A percentile compares a stretch with the other conserved stretches of the same genome.
These are phyloP conservation scores for Phaseolus lunatus DNA, from an alignment of 306 rosid species.

Conservation along the genomic window DNA sequence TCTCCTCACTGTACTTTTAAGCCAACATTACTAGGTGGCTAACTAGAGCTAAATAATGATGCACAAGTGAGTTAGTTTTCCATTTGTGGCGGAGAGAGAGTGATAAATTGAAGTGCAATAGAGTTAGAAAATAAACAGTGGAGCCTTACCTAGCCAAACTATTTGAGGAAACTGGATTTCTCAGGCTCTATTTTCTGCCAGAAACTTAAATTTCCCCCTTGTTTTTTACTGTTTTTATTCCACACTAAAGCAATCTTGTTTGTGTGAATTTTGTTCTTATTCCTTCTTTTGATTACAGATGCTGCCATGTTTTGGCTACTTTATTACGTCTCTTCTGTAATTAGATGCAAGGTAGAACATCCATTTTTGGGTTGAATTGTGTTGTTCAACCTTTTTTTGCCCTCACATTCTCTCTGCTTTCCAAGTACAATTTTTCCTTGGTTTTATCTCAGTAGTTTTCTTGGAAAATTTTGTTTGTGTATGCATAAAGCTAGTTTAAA, in stretches of 20 bases:
- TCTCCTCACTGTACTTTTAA: too few relatives aligned
- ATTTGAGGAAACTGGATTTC: neutral
- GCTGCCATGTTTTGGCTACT: neutral
- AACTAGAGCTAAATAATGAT: too few relatives aligned
- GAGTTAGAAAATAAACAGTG: too few relatives aligned
- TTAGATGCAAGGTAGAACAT: neutral
- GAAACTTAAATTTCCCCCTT: too few relatives aligned
- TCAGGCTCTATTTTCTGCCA: neutral
- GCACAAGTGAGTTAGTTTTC: too few relatives aligned
- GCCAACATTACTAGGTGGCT: too few relatives aligned
- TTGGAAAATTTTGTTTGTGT: neutral
- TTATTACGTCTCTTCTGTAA: neutral
- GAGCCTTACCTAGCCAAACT: neutral
- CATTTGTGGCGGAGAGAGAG: too few relatives aligned
- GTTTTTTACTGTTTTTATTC: too few relatives aligned
- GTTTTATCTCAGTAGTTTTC: constrained; percentile 4
- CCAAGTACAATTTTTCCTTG: neutral
- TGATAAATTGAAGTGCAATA: too few relatives aligned
- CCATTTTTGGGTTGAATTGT: too few relatives aligned
- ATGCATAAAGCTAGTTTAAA: neutral
- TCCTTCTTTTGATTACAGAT: constrained; percentile 1
- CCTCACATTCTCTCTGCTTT: neutral
- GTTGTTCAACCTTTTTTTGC: too few relatives aligned
- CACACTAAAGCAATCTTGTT: neutral
- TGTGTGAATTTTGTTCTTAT: neutral